Base-by-base conservation (phyloP, 305 asterid genomes). In the Ilex paraguariensis region DNA sequence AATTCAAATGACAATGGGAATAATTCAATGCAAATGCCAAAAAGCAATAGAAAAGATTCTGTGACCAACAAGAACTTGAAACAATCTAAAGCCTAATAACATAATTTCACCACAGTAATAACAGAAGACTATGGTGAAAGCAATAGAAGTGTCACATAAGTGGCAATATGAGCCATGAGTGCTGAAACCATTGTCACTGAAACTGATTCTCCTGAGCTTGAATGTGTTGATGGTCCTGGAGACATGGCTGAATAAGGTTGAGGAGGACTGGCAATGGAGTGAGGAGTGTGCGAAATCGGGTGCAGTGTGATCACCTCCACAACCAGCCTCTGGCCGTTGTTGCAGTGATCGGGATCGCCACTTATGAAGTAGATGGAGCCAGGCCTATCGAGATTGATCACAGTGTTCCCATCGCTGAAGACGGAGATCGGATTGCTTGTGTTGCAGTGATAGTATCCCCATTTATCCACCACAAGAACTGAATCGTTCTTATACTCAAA, bases 401-500 rank as follows among this genome's bases (percentile, higher is more conserved):
- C 70, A 7, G 82, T 78, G 75, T 70, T 68, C 0, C 87, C 83
- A 9, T 83, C 81, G 11, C 71, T 70, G 62, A 69, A 77, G 53
- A 64, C 69, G 5, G 69, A 58, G 42, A 63, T 40, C 0, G 88
- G 87, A 21, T 69, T 69, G 77, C 75, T 83, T 1, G 79, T 65
- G 67, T 90, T 77, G 84, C 97, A 90, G 69, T 90, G 97, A 60
- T 80, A 90, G 73, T 80, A 90, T 28, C 89, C 95, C 79, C 83
- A 87, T 70, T 85, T 90, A 56, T 79, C 86, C 60, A 90, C 97
- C 66, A 73, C 76, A 31, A 74, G 45, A 13, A 90, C 88, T 3
- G 95, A 70, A 64, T 90, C 95, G 44, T 85, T 90, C 62, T 77
- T 80, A 75, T 90, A 90, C 73, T 66, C 83, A 12, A 90, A 90